phyloP scores from a whole-genome alignment of 169 alveolate species.

The Plasmodium coatneyi region DNA sequence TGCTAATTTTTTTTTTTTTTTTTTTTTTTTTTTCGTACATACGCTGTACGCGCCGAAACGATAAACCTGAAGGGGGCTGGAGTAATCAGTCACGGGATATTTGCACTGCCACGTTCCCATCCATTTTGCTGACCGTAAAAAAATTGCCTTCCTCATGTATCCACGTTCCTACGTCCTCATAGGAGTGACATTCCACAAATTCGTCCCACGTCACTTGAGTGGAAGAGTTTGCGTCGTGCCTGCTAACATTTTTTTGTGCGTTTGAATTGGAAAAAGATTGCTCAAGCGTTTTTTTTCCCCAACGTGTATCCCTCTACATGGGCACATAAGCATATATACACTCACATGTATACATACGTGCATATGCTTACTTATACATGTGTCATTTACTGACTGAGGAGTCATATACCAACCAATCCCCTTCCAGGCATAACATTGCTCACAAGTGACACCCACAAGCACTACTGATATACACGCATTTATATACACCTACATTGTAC shows the following conservation, averaged over 20 bases:
- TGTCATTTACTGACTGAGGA: neutral
- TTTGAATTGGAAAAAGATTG: neutral
- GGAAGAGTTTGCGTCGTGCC: neutral
- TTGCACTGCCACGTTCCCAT: neutral
- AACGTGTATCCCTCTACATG: neutral
- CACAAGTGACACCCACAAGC: neutral
- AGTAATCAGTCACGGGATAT: neutral
- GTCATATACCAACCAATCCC: neutral
- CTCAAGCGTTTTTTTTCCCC: neutral
- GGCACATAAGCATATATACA: neutral
- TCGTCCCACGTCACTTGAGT: neutral
- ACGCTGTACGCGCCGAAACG: neutral
- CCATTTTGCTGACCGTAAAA: neutral
- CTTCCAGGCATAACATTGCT: neutral
- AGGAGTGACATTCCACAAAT: neutral
- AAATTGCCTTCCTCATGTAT: neutral
- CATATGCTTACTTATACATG: neutral
- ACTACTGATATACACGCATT: neutral
- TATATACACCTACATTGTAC: neutral
- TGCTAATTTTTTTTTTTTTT: neutral
- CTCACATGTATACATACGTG: neutral
- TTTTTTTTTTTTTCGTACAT: slow-evolving; percentile 24
- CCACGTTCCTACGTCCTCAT: neutral
- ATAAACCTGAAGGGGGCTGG: neutral
- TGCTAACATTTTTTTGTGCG: neutral